Percentiles rank a stretch among this genome's conserved stretches.
phyloP scores from a whole-genome alignment of 768 basidiomycete genomes.

The Leccinum incarnatum region DNA sequence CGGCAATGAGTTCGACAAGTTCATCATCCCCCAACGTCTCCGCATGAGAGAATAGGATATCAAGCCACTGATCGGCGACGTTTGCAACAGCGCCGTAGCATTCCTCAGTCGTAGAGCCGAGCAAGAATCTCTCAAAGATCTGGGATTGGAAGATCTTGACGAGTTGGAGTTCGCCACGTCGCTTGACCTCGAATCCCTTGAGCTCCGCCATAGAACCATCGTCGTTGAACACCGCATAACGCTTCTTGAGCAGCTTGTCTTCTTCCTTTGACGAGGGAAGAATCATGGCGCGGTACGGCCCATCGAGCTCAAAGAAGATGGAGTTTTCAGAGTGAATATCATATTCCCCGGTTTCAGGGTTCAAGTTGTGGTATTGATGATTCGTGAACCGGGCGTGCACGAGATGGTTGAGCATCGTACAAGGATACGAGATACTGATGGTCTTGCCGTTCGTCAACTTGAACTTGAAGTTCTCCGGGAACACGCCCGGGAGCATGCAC shows the following conservation, averaged over 20 bases:
- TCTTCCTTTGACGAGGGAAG: constrained; percentile 99
- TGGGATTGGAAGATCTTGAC: constrained; percentile 99
- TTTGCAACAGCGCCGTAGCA: constrained; percentile 94
- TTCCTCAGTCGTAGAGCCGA: constrained; percentile 83
- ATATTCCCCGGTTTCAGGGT: constrained; percentile 83
- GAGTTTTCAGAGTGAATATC: constrained; percentile 91
- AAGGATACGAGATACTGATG: constrained; percentile 91
- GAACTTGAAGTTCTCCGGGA: constrained; percentile 98
- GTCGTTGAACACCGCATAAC: constrained; percentile 98
- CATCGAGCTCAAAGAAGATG: constrained; percentile 99
- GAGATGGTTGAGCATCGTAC: constrained; percentile 99
- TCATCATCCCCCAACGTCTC: constrained; percentile 88
- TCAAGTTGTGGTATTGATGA: constrained; percentile 93
- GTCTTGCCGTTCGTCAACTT: constrained; percentile 84
- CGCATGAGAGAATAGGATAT: constrained; percentile 86
- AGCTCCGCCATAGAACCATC: constrained; percentile 97
- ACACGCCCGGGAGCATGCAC: constrained; percentile 99
- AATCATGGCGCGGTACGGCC: constrained; percentile 99
- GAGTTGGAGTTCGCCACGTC: constrained; percentile 89
- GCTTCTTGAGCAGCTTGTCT: constrained; percentile 96
- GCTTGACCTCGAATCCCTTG: constrained; percentile 98
- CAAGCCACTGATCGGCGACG: constrained; percentile 96
- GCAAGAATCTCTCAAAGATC: constrained; percentile 95
- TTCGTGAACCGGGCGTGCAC: constrained; percentile 96
- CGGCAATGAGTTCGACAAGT: constrained; percentile 95